phyloP scores from a whole-genome alignment of 2,329 filamentous ascomycete species.

The Cercospora canescens region DNA sequence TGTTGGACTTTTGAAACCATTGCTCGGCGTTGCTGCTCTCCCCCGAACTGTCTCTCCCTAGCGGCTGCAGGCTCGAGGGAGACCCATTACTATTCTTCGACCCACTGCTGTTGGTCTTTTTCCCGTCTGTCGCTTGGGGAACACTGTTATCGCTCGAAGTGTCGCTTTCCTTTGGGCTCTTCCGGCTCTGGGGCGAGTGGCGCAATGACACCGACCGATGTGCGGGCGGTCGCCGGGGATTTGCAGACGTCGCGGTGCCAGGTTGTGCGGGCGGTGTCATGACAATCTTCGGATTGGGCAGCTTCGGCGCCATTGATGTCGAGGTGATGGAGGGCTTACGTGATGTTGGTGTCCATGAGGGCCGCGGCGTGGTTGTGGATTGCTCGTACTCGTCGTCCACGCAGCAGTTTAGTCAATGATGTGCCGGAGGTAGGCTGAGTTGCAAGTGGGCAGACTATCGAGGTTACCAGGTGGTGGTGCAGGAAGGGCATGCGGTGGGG shows the following conservation, averaged over 20 bases:
- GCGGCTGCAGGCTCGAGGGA: conserved; percentile 42
- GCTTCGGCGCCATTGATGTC: conserved; percentile 9
- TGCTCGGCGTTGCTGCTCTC: conserved; percentile 54
- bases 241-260: conserved; percentile 3
- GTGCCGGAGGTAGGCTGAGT: not conserved
- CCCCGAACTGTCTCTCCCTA: conserved; percentile 45
- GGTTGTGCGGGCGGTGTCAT: conserved; percentile 23
- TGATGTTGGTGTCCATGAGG: conserved; percentile 12
- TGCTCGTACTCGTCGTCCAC: not conserved
- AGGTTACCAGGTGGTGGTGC: not conserved
- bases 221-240: conserved; percentile 43
- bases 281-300: conserved; percentile 23
- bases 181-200: conserved; percentile 31
- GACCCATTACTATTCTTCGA: conserved; percentile 30
- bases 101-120: conserved; percentile 1
- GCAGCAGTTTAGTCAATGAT: not conserved
- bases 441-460: not conserved
- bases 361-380: conserved; percentile 24
- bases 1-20: conserved; percentile 56
- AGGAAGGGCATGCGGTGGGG: not conserved
- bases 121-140: conserved; percentile 3
- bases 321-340: not conserved
- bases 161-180: conserved; percentile 20
- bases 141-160: conserved; percentile 22
- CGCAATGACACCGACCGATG: conserved; percentile 49